Conservation (phyloP, 441 rosid species). For the Corymbia citriodora region DNA sequence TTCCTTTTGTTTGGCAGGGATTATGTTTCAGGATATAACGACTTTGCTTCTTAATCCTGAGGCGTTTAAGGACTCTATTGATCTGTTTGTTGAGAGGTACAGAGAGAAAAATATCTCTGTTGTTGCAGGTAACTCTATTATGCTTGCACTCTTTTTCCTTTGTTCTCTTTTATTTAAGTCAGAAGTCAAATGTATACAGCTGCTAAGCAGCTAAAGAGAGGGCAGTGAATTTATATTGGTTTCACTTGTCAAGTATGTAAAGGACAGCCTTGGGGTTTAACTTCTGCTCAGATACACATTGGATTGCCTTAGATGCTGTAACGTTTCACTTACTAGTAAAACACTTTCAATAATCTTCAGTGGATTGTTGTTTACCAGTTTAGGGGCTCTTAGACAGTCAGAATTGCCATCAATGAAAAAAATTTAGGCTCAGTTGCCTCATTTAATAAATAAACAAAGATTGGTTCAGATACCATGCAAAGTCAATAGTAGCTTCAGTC, state of each 20-base stretch:
- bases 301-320: neutral
- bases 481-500: neutral
- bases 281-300: neutral
- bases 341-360: neutral
- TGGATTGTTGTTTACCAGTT: neutral
- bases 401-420: neutral
- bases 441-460: neutral
- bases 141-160: neutral
- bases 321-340: neutral
- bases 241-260: neutral
- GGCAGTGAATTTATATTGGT: neutral
- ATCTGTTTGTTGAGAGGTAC: constrained; percentile 93
- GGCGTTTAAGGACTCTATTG: constrained; percentile 85
- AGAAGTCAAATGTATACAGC: neutral
- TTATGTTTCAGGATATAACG: constrained; percentile 89
- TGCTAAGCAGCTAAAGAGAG: neutral
- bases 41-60: constrained; percentile 75
- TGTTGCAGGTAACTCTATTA: constrained; percentile 58
- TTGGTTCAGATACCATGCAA: neutral
- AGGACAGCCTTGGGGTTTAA: neutral
- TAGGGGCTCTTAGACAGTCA: neutral
- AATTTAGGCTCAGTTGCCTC: neutral
- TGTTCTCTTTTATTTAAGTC: neutral
- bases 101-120: constrained; percentile 62
- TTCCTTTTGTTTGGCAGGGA: constrained; percentile 41